Evolutionary conservation across 768 basidiomycete species (phyloP), one percentile per base, ranked within the genome.

Genomic region (Galerina marginata): DNA sequence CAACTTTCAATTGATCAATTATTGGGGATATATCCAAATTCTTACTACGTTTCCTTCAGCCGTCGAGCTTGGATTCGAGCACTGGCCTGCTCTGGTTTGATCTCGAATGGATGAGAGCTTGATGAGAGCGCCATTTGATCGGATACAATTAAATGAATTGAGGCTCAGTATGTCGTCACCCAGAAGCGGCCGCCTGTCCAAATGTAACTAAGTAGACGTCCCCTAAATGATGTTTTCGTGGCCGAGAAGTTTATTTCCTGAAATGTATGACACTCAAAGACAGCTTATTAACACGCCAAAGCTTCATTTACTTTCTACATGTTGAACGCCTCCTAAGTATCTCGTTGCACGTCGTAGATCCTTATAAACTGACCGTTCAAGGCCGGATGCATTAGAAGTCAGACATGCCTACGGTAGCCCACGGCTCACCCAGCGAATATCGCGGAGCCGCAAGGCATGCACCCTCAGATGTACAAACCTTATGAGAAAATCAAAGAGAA

Each of bases 51-150:
- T 56, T 25, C 52, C 57, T 54, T 43, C 62, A 87, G 86, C 85
- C 50, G 76, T 89, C 55, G 86, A 88, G 48, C 83, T 90, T 48
- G 88, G 88, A 9, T 90, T 90, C 66, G 87, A 87, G n/a, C 74
- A 90, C 68, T 89, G 88, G 89, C 76, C 76, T 37, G 69, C 60
- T 39, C 60, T 61, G 16, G 40, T 48, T 36, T 52, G 38, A 44
- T 49, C 50, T 33, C 15, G 16, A n/a, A 51, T 12, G 16, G 16
- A 38, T 10, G 38, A 20, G 51, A 52, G 37, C 38, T 39, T 52
- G 51, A 23, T 16, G 16, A 42, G 54, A 45, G 42, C n/a, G 29
- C 40, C 20, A 20, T 44, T 10, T 50, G 58, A 33, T 45, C 42
- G 54, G 40, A 26, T 14, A 50, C 49, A 43, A 20, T 50, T 20